Conservation (phyloP, 164 flowering plant genomes). For the Echeveria elegans region DNA sequence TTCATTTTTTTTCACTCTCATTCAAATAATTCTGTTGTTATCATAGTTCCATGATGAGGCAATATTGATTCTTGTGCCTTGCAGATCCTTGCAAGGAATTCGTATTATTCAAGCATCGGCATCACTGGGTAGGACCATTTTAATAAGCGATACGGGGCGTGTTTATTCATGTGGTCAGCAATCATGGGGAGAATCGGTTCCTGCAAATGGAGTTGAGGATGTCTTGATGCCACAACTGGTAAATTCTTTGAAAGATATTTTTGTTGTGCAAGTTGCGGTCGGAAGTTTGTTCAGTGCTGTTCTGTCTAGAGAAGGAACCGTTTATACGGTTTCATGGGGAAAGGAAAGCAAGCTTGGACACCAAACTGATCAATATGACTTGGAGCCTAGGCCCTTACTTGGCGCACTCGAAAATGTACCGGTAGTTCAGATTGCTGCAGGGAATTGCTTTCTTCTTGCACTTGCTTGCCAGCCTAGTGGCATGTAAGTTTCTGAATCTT, state of each 20-base stretch:
- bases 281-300: constrained; percentile 94
- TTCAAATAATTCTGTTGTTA: constrained; percentile 3
- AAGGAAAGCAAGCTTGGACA: constrained; percentile 75
- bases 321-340: constrained; percentile 99
- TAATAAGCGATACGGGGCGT: constrained; percentile 75
- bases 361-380: constrained; percentile 71
- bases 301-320: constrained; percentile 88
- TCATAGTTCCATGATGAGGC: constrained; percentile 10
- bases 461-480: constrained; percentile 82
- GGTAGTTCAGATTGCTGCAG: constrained; percentile 97
- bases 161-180: constrained; percentile 93
- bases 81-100: constrained; percentile 87
- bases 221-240: constrained; percentile 66
- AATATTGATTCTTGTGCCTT: constrained; percentile 11
- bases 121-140: constrained; percentile 87
- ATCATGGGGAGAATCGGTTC: constrained; percentile 83
- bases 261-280: constrained; percentile 93
- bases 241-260: constrained; percentile 73
- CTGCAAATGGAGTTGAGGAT: constrained; percentile 46
- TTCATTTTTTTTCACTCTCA: constrained; percentile 16
- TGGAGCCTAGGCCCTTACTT: constrained; percentile 64
- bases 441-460: constrained; percentile 95
- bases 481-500: constrained; percentile 46
- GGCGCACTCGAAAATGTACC: constrained; percentile 82
- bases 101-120: constrained; percentile 94